Evolutionary conservation across 2,329 filamentous ascomycete species (phyloP), one percentile per base, ranked within the genome.

Genomic region (Falciphora oryzae): DNA sequence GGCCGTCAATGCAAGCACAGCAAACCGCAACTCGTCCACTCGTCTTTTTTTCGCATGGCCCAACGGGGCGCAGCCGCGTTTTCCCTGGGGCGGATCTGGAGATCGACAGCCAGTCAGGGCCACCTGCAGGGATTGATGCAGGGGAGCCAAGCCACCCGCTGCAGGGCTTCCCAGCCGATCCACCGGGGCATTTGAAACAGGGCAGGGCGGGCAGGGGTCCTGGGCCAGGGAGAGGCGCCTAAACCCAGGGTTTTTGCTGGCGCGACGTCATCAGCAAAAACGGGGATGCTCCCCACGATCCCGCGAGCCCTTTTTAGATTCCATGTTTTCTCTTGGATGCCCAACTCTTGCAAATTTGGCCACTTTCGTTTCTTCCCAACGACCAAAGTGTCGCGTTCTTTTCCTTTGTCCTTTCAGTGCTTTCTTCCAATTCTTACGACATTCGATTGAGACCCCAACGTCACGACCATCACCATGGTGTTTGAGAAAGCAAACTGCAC

Each of bases 401-500:
- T 53, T 25, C 7, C 10, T 53, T 22, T n/a, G 22, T 53, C 22
- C 18, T 3, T 50, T 50, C 13, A 22, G 16, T 10, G 16, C 44
- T 53, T 22, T 25, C 2, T n/a, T 11, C 44, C 7, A 44, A 7
- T 22, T 44, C 38, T 7, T 44, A 7, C 38, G 22, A n/a, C 10
- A n/a, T 53, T n/a, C 44, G 2, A 4, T 10, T 14, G 13, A 35
- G 8, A 35, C 32, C 8, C 4, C 32, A 4, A 11, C 44, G 1
- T n/a, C 44, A 10, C 44, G 8, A 10, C 18, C 22, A 22, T 11
- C 44, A 25, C 50, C 14, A 69, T 68, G 67, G 53, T 65, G 11
- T 66, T 67, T 56, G 62, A 61, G 31, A 69, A 66, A 65, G 71
- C 66, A 27, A 78, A 78, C 66, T 84, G 81, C 70, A 77, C 75